These are phyloP conservation scores for Withania somnifera DNA, from an alignment of 305 asterid species.

Conservation along the genomic window DNA sequence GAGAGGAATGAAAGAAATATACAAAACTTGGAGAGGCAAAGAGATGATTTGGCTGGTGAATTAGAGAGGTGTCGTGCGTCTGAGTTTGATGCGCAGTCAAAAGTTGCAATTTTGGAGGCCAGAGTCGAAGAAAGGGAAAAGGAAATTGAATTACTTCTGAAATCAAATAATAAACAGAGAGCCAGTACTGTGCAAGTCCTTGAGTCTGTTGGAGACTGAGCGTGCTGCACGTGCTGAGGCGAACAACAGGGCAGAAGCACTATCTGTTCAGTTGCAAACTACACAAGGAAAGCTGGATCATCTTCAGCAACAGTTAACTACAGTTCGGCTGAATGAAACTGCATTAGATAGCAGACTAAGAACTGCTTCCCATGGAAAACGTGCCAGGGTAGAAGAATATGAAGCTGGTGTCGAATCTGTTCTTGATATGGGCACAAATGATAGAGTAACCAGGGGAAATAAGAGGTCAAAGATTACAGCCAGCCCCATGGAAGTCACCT, in stretches of 20 bases:
- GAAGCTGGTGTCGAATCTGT: conserved; percentile 67
- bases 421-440: conserved; percentile 43
- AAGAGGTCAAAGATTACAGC: conserved; percentile 70
- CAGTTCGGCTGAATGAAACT: conserved; percentile 54
- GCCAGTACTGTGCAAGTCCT: conserved; percentile 63
- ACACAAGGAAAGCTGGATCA: conserved; percentile 76
- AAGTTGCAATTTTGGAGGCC: conserved; percentile 53
- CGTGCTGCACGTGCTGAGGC: conserved; percentile 86
- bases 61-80: conserved; percentile 45
- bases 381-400: conserved; percentile 60
- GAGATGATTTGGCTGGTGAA: conserved; percentile 41
- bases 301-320: conserved; percentile 65
- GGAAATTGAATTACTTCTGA: conserved; percentile 60
- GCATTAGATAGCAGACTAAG: conserved; percentile 48
- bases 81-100: conserved; percentile 61
- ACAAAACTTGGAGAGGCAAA: conserved; percentile 62
- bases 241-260: conserved; percentile 64
- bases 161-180: conserved; percentile 67
- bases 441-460: conserved; percentile 33
- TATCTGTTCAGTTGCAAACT: conserved; percentile 73
- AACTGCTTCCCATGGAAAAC: conserved; percentile 65
- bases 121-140: conserved; percentile 68
- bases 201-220: conserved; percentile 60
- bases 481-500: conserved; percentile 45
- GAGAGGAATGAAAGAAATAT: conserved; percentile 64